Evolutionary conservation across 164 flowering plant genomes (phyloP).

Genomic region (Vitis riparia): DNA sequence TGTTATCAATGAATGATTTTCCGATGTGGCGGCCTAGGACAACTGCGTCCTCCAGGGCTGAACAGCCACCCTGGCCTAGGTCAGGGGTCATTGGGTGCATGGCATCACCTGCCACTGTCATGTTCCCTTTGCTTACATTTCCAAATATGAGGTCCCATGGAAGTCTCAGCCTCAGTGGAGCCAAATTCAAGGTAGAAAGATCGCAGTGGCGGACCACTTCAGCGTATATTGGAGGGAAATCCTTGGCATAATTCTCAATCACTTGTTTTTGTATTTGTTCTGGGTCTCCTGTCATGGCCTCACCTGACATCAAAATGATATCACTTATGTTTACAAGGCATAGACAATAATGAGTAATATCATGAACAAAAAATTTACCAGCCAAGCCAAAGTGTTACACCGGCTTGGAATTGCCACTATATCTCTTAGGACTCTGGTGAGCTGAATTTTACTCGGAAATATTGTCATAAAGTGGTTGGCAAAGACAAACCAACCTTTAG

Average conservation of each 20-base stretch:
- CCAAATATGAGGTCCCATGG: slow-evolving; percentile 44
- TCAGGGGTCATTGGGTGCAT: slow-evolving; percentile 63
- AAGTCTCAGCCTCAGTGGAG: slow-evolving; percentile 34
- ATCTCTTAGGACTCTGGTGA: too few relatives aligned
- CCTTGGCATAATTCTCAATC: slow-evolving; percentile 20
- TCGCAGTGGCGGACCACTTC: slow-evolving; percentile 28
- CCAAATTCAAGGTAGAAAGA: slow-evolving; percentile 22
- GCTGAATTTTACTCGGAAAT: too few relatives aligned
- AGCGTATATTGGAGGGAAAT: slow-evolving; percentile 24
- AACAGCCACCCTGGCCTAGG: slow-evolving; percentile 45
- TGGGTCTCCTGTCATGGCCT: slow-evolving; percentile 12
- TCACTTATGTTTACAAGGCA: too few relatives aligned
- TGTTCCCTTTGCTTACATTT: slow-evolving; percentile 15
- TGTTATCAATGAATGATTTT: slow-evolving; percentile 1
- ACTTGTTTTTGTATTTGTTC: slow-evolving; percentile 20
- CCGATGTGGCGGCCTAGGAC: slow-evolving; percentile 41
- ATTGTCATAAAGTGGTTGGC: neutral
- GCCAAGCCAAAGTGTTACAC: too few relatives aligned
- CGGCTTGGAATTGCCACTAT: too few relatives aligned
- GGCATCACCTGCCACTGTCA: slow-evolving; percentile 51
- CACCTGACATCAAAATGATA: slow-evolving; percentile 10
- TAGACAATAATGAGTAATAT: too few relatives aligned
- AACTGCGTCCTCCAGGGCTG: slow-evolving; percentile 47
- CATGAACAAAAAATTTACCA: too few relatives aligned
- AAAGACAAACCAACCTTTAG: slow-evolving; percentile 5